Conservation (phyloP, 2,329 filamentous ascomycete genomes). For the Hypoxylon sp. region DNA sequence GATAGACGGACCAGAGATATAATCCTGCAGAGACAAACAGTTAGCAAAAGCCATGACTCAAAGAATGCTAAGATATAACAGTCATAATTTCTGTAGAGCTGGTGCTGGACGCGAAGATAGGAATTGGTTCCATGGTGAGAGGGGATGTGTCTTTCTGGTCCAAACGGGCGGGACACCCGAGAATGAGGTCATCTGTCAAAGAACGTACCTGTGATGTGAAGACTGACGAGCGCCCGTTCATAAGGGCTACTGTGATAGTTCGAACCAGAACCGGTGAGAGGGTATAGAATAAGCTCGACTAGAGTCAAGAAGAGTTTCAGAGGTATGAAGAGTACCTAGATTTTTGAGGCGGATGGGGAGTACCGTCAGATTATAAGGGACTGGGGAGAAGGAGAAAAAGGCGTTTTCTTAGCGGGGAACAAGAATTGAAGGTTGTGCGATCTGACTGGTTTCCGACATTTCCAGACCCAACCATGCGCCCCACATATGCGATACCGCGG, state of each 20-base stretch:
- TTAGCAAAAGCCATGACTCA: conserved; percentile 57
- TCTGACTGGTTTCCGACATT: conserved; percentile 41
- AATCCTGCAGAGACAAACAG: conserved; percentile 67
- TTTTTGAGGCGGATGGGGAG: conserved; percentile 18
- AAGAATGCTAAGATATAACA: conserved; percentile 6
- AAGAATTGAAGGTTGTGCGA: conserved; percentile 25
- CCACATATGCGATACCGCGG: conserved; percentile 9
- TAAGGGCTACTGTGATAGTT: conserved; percentile 73
- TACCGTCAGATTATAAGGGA: conserved; percentile 34
- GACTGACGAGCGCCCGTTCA: conserved; percentile 86
- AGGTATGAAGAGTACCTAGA: conserved; percentile 29
- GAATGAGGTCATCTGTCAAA: conserved; percentile 44
- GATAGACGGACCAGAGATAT: conserved; percentile 76
- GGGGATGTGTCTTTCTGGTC: conserved; percentile 17
- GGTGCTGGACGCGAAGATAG: conserved; percentile 11
- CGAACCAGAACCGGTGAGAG: conserved; percentile 43
- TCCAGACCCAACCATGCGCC: conserved; percentile 30
- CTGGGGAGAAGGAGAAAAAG: conserved; percentile 25
- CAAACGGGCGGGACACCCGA: conserved; percentile 31
- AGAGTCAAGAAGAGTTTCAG: conserved; percentile 28
- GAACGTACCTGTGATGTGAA: conserved; percentile 85
- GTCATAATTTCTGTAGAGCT: neutral
- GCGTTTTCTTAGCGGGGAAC: conserved; percentile 36
- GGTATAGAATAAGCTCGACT: conserved; percentile 36
- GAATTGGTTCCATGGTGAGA: neutral